Evolutionary conservation across 2,329 filamentous ascomycete genomes (phyloP).

Genomic region (Apiospora saccharicola): DNA sequence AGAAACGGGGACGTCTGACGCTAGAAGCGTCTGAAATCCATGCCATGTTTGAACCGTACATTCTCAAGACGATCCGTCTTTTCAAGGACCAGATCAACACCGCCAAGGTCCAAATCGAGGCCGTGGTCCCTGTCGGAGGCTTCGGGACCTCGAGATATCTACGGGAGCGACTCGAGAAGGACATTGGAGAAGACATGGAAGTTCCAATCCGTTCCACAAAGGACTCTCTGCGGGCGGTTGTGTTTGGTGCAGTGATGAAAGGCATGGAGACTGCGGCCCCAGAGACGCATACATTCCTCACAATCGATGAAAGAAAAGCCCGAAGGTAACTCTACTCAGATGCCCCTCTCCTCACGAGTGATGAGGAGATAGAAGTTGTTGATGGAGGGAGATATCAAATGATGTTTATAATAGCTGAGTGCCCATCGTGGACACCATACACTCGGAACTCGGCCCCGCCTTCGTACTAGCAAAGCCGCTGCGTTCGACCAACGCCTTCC

Average conservation of each 20-base stretch:
- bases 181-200: not conserved
- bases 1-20: not conserved
- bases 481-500: not conserved
- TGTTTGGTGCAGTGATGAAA: not conserved
- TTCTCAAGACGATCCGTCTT: not conserved
- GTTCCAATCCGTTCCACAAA: not conserved
- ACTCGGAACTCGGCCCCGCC: not conserved
- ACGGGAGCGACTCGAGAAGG: not conserved
- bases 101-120: not conserved
- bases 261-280: not conserved
- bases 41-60: not conserved
- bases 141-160: not conserved
- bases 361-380: not conserved
- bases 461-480: not conserved
- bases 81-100: not conserved
- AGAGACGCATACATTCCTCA: not conserved
- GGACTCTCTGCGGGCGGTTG: not conserved
- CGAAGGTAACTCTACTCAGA: not conserved
- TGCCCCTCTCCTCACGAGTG: too few relatives aligned
- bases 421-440: not conserved
- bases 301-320: not conserved
- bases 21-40: not conserved
- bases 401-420: not conserved
- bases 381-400: not conserved
- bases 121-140: not conserved